A percentile compares a stretch with the other conserved stretches of the same genome.
phyloP scores from a whole-genome alignment of 768 basidiomycete species.

The Auricularia sp. region DNA sequence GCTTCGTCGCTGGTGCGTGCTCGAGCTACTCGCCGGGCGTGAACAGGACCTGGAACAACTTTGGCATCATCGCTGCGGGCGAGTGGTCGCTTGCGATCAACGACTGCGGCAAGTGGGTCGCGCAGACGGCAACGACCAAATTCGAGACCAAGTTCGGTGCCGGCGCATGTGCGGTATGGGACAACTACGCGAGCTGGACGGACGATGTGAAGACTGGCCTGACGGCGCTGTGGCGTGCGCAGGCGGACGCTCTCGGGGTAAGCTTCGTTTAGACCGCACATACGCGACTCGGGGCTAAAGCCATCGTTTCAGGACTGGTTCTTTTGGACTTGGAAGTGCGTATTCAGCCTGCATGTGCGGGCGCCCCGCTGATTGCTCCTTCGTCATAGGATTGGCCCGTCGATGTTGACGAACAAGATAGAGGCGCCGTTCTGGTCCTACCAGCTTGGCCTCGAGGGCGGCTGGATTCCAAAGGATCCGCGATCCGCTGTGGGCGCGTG shows the following conservation, averaged over 20 bases:
- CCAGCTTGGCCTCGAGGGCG: slow-evolving; percentile 76
- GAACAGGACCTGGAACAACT: not conserved
- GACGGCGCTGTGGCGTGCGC: slow-evolving; percentile 62
- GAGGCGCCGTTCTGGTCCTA: slow-evolving; percentile 74
- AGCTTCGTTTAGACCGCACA: not conserved
- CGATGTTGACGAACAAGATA: not conserved
- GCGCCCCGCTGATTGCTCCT: not conserved
- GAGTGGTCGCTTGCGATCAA: slow-evolving; percentile 85
- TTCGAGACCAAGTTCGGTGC: slow-evolving; percentile 4
- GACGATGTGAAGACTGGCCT: slow-evolving; percentile 50
- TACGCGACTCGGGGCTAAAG: not conserved
- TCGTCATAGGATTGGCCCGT: not conserved
- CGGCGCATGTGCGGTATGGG: slow-evolving; percentile 41
- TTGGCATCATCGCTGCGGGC: slow-evolving; percentile 69
- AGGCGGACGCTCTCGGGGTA: slow-evolving; percentile 71
- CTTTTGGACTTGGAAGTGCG: slow-evolving; percentile 95
- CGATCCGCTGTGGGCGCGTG: slow-evolving; percentile 69
- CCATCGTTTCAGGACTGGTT: slow-evolving; percentile 62
- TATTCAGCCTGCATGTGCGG: not conserved
- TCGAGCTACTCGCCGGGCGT: not conserved
- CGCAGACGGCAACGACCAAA: not conserved
- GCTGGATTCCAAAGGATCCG: slow-evolving; percentile 90
- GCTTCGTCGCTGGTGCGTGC: not conserved
- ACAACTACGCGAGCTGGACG: slow-evolving; percentile 61
- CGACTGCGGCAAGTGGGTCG: slow-evolving; percentile 45